Base-by-base conservation (phyloP, 139 green algal genomes). In the Edaphochlamys debaryana region DNA sequence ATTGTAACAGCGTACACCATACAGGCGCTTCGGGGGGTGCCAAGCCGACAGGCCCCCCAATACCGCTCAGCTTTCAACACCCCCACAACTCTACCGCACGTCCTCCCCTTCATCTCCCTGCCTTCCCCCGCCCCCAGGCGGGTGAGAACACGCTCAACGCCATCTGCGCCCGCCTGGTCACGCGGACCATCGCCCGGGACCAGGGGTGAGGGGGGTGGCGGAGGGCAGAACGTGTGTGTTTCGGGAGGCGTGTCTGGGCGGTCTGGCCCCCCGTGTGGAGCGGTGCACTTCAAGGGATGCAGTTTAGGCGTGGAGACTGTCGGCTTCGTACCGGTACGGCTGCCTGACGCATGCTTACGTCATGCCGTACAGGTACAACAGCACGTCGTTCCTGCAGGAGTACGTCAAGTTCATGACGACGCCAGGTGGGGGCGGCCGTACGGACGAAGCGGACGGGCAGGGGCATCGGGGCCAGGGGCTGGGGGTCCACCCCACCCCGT, bases 321-420 rank as follows among this genome's bases (percentile, higher is more conserved):
- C n/a, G n/a, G n/a, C n/a, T n/a, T 9, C 64, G 34, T 23, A 41
- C 19, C 64, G n/a, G 19, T 7, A n/a, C 19, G 19, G 32, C 64
- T 23, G 17, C 23, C 38, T 29, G 27, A 30, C 67, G 25, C 63
- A n/a, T n/a, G n/a, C n/a, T n/a, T n/a, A n/a, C n/a, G n/a, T n/a
- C n/a, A n/a, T 29, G 30, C 63, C 63, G 20, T 79, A n/a, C 82
- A 90, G 82, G n/a, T 89, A 89, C 64, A 67, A 79, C 52, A 9
- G 67, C 17, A n/a, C 56, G 29, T 69, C 52, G 3, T 90, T 80
- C 29, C 79, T 94, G 40, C 20, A 79, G 17, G 84, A 89, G 27
- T 94, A 94, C 80, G 86, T 94, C n/a, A 80, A 73, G 29, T 94
- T 94, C 87, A 94, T 94, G 91, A 93, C 91, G 23, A 94, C 91